Percentiles rank a stretch among this genome's conserved stretches.
Evolutionary conservation across 1,284 basidiomycete species (phyloP).

Genomic region (Inonotus hispidus): DNA sequence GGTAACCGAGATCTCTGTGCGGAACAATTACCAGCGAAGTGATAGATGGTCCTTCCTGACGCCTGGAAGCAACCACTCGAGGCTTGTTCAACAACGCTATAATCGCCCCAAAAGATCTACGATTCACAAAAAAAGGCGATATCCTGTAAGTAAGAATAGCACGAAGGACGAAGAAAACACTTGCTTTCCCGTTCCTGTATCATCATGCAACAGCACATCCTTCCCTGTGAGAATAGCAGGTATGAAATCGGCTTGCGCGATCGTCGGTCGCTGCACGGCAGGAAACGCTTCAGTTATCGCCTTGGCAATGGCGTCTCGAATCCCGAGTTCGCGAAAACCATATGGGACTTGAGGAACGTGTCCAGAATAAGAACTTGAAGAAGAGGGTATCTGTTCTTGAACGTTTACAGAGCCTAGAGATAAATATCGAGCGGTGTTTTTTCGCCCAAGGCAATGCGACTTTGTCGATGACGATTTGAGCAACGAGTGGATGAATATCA

Average conservation of each 20-base stretch:
- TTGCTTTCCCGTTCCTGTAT: slow-evolving; percentile 74
- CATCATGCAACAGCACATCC: slow-evolving; percentile 62
- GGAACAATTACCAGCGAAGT: slow-evolving; percentile 64
- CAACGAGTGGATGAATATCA: neutral
- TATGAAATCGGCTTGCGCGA: slow-evolving; percentile 55
- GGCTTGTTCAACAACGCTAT: slow-evolving; percentile 59
- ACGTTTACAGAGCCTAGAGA: neutral
- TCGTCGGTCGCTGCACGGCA: slow-evolving; percentile 50
- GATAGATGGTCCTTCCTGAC: slow-evolving; percentile 27
- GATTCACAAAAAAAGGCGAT: neutral
- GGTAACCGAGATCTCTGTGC: slow-evolving; percentile 67
- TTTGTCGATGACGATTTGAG: neutral
- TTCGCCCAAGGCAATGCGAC: neutral
- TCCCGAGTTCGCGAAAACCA: slow-evolving; percentile 33
- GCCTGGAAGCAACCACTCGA: slow-evolving; percentile 22
- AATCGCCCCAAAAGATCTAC: slow-evolving; percentile 65
- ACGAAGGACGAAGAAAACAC: no score
- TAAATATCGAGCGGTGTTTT: neutral
- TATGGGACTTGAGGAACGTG: slow-evolving; percentile 16
- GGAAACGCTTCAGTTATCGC: slow-evolving; percentile 58
- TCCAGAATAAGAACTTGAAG: neutral
- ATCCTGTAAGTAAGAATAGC: neutral
- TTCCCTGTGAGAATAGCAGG: slow-evolving; percentile 50
- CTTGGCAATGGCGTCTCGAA: slow-evolving; percentile 41
- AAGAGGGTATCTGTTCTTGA: neutral